Percentiles rank a stretch among this genome's conserved stretches.
Conservation (phyloP, 139 green algal genomes). For the Chlamydomonas schloesseri region DNA sequence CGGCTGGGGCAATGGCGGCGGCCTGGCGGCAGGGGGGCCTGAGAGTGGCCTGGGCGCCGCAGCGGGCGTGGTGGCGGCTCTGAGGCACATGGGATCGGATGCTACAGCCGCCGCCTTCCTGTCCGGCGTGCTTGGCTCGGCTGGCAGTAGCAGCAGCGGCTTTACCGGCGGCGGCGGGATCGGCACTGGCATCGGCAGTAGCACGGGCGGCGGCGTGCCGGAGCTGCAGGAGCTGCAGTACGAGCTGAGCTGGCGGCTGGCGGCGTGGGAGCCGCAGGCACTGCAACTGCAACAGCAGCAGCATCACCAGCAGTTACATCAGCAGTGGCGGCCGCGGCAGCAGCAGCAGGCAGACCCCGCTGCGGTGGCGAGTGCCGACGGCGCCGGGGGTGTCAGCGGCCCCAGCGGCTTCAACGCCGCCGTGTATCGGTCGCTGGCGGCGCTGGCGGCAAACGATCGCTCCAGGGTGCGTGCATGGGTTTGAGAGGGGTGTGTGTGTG, state of each 20-base stretch:
- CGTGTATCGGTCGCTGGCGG: slow-evolving; percentile 20
- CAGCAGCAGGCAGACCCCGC: too few relatives aligned
- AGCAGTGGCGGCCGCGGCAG: too few relatives aligned
- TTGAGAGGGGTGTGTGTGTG: too few relatives aligned
- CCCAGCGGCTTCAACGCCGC: slow-evolving; percentile 10
- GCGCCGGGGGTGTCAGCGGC: neutral
- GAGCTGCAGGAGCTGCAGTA: slow-evolving; percentile 36
- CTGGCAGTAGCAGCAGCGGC: neutral
- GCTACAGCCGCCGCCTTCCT: slow-evolving; percentile 29
- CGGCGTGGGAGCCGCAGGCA: neutral
- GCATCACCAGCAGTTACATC: too few relatives aligned
- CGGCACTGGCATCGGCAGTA: neutral
- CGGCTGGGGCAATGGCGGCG: neutral
- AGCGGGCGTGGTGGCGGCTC: slow-evolving; percentile 20
- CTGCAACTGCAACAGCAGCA: neutral
- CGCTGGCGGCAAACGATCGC: slow-evolving; percentile 28
- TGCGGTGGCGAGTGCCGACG: too few relatives aligned
- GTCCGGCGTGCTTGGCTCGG: neutral
- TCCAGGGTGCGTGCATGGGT: slow-evolving; percentile 33
- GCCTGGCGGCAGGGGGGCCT: neutral
- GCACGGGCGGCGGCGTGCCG: neutral
- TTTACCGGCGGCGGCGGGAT: too few relatives aligned
- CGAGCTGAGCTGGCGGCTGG: slow-evolving; percentile 53
- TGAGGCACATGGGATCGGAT: slow-evolving; percentile 29
- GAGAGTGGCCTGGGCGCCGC: neutral